phyloP scores from a whole-genome alignment of 148 eudicot species.

The Amaranthus palmeri region DNA sequence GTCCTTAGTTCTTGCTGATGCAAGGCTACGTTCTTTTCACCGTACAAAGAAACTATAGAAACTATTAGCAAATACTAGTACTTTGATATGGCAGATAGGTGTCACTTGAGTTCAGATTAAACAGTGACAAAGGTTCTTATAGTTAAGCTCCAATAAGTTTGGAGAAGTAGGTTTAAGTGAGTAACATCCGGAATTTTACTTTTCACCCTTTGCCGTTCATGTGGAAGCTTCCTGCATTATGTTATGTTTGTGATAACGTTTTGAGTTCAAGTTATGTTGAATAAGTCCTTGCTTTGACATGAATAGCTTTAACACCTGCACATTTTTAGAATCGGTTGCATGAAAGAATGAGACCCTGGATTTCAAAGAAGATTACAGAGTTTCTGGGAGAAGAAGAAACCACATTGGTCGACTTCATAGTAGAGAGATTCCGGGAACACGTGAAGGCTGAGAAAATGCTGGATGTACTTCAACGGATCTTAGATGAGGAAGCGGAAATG shows the following conservation, averaged over 20 bases:
- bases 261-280: background rate
- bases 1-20: background rate
- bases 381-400: slow-evolving; percentile 89
- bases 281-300: background rate
- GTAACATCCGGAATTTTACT: no score
- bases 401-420: slow-evolving; percentile 78
- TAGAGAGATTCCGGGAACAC: slow-evolving; percentile 67
- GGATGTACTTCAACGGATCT: slow-evolving; percentile 66
- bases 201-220: no score
- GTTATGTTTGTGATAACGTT: background rate
- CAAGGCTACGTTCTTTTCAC: no score
- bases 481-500: slow-evolving; percentile 98
- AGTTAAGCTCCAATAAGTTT: no score
- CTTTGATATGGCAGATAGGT: background rate
- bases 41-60: no score
- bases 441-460: slow-evolving; percentile 72
- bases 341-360: slow-evolving; percentile 93
- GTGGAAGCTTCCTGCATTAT: background rate
- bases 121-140: no score
- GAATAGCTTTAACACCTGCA: background rate
- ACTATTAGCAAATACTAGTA: no score
- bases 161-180: no score
- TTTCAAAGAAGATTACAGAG: slow-evolving; percentile 89
- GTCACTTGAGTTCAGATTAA: no score
- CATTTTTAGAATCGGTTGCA: slow-evolving; percentile 68